Conservation (phyloP, 1,139 yeast species). For the Blastobotrys buckinghamii region DNA sequence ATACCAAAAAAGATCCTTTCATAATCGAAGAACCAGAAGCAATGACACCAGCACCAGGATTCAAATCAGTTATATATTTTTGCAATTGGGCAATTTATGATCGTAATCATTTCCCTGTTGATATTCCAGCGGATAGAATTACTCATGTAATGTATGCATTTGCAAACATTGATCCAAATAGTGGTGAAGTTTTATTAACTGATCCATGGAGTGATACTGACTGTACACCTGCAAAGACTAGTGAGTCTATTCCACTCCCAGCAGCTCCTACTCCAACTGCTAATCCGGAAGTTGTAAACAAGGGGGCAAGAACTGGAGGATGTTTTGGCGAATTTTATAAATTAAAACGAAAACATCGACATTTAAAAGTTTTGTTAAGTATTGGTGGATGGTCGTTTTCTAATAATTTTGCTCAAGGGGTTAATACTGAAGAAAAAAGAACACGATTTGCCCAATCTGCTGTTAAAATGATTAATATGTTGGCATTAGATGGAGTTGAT, state of each 20-base stretch:
- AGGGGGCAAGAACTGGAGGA: constrained; percentile 34
- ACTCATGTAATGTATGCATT: constrained; percentile 80
- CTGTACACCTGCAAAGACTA: constrained; percentile 10
- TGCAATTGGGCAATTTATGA: constrained; percentile 67
- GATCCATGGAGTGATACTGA: constrained; percentile 67
- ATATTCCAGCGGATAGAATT: constrained; percentile 51
- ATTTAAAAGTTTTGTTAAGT: constrained; percentile 59
- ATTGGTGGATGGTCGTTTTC: constrained; percentile 87
- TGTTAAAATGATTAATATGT: constrained; percentile 42
- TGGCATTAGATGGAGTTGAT: constrained; percentile 86
- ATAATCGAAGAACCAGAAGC: neutral
- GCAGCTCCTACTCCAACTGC: constrained; percentile 18
- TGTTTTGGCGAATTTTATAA: constrained; percentile 51
- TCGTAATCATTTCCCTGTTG: constrained; percentile 56
- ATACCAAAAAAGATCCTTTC: neutral
- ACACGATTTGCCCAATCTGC: constrained; percentile 48
- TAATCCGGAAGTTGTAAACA: neutral
- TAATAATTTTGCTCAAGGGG: constrained; percentile 45
- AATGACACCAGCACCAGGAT: constrained; percentile 9
- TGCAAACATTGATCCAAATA: constrained; percentile 46
- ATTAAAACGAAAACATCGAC: constrained; percentile 44
- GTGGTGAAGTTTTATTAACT: constrained; percentile 50
- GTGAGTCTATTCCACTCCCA: constrained; percentile 14
- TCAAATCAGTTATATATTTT: constrained; percentile 25
- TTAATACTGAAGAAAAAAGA: constrained; percentile 36